Evolutionary conservation across 768 basidiomycete genomes (phyloP).

Genomic region (Suillus cothurnatus): DNA sequence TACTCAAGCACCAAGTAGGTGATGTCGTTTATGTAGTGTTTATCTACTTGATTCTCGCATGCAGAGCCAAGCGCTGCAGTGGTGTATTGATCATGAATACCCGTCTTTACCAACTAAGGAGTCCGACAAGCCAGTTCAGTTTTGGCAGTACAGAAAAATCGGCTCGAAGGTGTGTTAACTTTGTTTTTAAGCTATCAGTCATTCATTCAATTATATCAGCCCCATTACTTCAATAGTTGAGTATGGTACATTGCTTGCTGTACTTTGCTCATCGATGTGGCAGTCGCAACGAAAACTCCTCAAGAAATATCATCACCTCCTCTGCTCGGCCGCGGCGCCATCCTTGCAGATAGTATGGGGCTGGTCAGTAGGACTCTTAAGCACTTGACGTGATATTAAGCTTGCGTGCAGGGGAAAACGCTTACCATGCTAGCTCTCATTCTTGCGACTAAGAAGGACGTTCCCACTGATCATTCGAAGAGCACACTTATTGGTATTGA

Average conservation of each 20-base stretch:
- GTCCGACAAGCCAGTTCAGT: slow-evolving; percentile 78
- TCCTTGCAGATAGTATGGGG: slow-evolving; percentile 92
- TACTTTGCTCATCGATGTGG: slow-evolving; percentile 7
- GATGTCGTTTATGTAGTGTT: neutral
- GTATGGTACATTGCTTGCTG: slow-evolving; percentile 21
- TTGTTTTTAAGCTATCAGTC: neutral
- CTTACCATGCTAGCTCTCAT: slow-evolving; percentile 85
- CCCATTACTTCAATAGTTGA: slow-evolving; percentile 70
- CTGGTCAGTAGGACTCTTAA: slow-evolving; percentile 36
- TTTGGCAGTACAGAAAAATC: slow-evolving; percentile 76
- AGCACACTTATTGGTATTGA: slow-evolving; percentile 77
- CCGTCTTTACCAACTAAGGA: slow-evolving; percentile 70
- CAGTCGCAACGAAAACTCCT: slow-evolving; percentile 83
- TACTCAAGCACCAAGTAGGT: slow-evolving; percentile 81
- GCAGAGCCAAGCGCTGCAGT: slow-evolving; percentile 81
- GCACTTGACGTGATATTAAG: slow-evolving; percentile 7
- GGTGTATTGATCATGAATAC: slow-evolving; percentile 83
- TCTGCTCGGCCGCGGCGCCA: slow-evolving; percentile 76
- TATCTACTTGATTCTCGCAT: neutral
- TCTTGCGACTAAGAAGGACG: slow-evolving; percentile 72
- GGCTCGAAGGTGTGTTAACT: slow-evolving; percentile 49
- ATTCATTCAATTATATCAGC: slow-evolving; percentile 28
- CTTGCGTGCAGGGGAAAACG: slow-evolving; percentile 75
- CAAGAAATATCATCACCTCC: slow-evolving; percentile 57
- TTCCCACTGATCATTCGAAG: slow-evolving; percentile 55